Evolutionary conservation across 1,139 yeast genomes (phyloP).

Genomic region (Diutina scorzettiae): DNA sequence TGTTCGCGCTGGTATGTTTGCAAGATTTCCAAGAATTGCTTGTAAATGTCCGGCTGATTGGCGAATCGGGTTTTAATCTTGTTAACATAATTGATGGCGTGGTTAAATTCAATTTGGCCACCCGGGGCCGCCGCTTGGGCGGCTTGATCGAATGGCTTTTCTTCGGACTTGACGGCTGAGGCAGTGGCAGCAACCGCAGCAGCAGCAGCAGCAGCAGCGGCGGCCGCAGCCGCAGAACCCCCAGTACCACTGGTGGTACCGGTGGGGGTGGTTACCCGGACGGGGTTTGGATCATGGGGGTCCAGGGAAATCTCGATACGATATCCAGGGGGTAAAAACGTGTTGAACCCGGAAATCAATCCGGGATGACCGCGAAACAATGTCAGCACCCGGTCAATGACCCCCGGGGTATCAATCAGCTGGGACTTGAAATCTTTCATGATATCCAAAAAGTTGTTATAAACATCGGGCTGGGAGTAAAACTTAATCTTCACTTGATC

Average conservation of each 20-base stretch:
- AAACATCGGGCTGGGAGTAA: constrained; percentile 86
- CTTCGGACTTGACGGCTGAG: background rate
- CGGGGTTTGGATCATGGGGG: constrained; percentile 86
- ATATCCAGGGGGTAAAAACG: constrained; percentile 94
- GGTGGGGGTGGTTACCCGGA: constrained; percentile 89
- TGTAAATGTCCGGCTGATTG: constrained; percentile 90
- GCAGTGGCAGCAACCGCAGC: constrained; percentile 9
- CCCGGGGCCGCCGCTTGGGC: constrained; percentile 22
- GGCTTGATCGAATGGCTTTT: constrained; percentile 7
- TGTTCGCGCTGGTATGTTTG: constrained; percentile 96
- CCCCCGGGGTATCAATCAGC: constrained; percentile 91
- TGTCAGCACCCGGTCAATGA: constrained; percentile 85
- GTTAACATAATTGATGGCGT: constrained; percentile 92
- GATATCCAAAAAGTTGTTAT: constrained; percentile 89
- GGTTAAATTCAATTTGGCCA: constrained; percentile 92
- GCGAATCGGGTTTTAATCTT: constrained; percentile 91
- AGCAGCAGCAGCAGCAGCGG: constrained; percentile 25
- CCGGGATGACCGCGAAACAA: constrained; percentile 87
- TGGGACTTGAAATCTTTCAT: constrained; percentile 98
- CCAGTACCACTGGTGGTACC: constrained; percentile 37
- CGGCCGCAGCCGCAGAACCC: background rate
- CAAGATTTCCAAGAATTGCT: constrained; percentile 83
- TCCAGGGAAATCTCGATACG: constrained; percentile 85
- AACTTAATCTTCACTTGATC: constrained; percentile 95
- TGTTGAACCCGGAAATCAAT: constrained; percentile 91